Percentiles rank a stretch among this genome's conserved stretches.
Evolutionary conservation across 495 filamentous ascomycete genomes (phyloP).

Genomic region (Penicillium riverlandense): DNA sequence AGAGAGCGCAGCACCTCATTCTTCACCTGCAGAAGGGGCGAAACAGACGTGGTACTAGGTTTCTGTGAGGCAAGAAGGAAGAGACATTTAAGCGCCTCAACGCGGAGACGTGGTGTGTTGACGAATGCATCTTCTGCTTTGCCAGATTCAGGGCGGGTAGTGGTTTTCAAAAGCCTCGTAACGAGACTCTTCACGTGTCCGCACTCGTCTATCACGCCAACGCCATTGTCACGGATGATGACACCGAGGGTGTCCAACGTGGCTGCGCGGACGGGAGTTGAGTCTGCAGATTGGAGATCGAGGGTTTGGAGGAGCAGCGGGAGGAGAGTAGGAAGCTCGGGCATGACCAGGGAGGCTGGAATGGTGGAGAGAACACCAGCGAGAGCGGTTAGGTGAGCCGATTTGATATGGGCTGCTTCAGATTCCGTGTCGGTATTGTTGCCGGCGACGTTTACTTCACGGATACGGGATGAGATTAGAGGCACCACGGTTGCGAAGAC

Average conservation of each 20-base stretch:
- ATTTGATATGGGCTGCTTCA: constrained; percentile 34
- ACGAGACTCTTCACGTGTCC: constrained; percentile 56
- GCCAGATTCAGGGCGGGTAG: constrained; percentile 7
- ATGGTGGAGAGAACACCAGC: constrained; percentile 57
- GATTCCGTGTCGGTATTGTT: constrained; percentile 5
- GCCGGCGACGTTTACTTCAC: constrained; percentile 32
- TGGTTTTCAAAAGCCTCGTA: constrained; percentile 46
- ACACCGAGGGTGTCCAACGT: constrained; percentile 55
- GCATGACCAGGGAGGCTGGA: constrained; percentile 51
- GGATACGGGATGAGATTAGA: constrained; percentile 47
- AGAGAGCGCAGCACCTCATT: constrained; percentile 48
- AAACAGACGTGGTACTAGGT: constrained; percentile 19
- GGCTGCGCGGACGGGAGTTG: constrained; percentile 49
- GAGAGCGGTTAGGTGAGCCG: constrained; percentile 60
- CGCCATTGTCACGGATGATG: constrained; percentile 52
- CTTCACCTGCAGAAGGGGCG: constrained; percentile 51
- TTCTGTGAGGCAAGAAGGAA: constrained; percentile 42
- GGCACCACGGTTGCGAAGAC: constrained; percentile 58
- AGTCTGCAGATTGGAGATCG: constrained; percentile 48
- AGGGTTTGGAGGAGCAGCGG: constrained; percentile 65
- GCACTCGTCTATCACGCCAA: constrained; percentile 41
- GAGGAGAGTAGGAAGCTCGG: constrained; percentile 50
- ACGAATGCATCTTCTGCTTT: neutral
- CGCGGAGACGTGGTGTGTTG: constrained; percentile 41
- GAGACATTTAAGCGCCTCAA: constrained; percentile 49